Percentiles rank a stretch among this genome's conserved stretches.
Evolutionary conservation across 352 stramenopile species (phyloP).

Genomic region (Pythium aphanidermatum): DNA sequence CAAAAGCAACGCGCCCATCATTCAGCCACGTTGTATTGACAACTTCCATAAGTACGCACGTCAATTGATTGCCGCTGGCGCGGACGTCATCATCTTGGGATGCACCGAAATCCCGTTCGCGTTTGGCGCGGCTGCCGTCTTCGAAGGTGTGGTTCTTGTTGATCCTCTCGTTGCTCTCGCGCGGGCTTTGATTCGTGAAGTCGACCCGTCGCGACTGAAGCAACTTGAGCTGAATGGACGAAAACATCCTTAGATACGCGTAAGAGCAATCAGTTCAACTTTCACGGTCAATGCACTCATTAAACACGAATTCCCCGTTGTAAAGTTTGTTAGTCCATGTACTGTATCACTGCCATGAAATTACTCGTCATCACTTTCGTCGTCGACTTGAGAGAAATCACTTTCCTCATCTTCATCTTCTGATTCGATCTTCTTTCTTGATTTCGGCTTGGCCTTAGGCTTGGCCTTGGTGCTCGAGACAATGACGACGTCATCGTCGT

Average conservation of each 20-base stretch:
- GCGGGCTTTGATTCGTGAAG: conserved; percentile 42
- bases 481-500: conserved; percentile 19
- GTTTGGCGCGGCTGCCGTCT: conserved; percentile 18
- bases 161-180: conserved; percentile 42
- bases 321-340: too few relatives aligned
- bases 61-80: conserved; percentile 24
- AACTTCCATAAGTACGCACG: conserved; percentile 41
- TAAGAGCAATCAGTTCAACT: too few relatives aligned
- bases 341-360: background rate
- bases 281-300: too few relatives aligned
- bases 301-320: background rate
- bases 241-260: conserved; percentile 10
- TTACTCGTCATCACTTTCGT: conserved; percentile 57
- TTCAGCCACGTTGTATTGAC: conserved; percentile 26
- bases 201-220: conserved; percentile 31
- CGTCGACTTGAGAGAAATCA: conserved; percentile 42
- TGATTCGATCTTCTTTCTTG: conserved; percentile 15
- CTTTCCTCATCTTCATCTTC: conserved; percentile 37
- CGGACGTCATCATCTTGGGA: conserved; percentile 36
- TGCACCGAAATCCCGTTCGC: conserved; percentile 53
- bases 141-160: conserved; percentile 34
- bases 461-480: conserved; percentile 2
- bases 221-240: conserved; percentile 21
- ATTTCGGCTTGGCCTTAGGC: conserved; percentile 12
- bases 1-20: conserved; percentile 37